phyloP scores from a whole-genome alignment of 352 stramenopile species.

The Pythium folliculosum region DNA sequence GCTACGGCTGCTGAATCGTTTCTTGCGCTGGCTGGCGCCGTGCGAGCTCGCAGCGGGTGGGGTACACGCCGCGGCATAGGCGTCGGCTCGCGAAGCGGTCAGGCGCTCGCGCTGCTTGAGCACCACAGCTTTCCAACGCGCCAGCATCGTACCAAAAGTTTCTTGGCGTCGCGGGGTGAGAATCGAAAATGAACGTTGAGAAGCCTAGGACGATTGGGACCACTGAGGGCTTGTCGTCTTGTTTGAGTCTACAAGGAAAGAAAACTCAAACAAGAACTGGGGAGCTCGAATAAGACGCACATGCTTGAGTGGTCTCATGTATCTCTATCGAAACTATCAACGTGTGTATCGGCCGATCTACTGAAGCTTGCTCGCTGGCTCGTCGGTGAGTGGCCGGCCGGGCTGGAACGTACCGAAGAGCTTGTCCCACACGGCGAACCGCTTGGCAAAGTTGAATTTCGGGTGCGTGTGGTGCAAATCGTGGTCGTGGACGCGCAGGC shows the following conservation, averaged over 20 bases:
- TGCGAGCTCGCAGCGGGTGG: not conserved
- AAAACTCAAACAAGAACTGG: not conserved
- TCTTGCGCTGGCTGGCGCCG: not conserved
- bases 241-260: not conserved
- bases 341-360: not conserved
- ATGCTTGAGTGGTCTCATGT: no score
- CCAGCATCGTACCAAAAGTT: conserved; percentile 1
- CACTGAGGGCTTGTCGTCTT: not conserved
- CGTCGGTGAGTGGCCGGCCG: not conserved
- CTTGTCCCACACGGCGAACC: conserved; percentile 87
- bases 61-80: not conserved
- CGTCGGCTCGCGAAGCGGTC: not conserved
- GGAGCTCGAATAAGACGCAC: not conserved
- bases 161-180: not conserved
- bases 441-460: conserved; percentile 87
- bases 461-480: conserved; percentile 86
- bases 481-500: conserved; percentile 67
- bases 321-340: no score
- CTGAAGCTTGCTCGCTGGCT: not conserved
- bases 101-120: conserved; percentile 8
- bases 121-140: conserved; percentile 14
- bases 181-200: not conserved
- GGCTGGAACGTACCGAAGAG: conserved; percentile 78
- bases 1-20: not conserved
- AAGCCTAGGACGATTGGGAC: not conserved